Percentiles rank a stretch among this genome's conserved stretches.
phyloP scores from a whole-genome alignment of 345 rosid genomes.

The Eutrema japonicum region DNA sequence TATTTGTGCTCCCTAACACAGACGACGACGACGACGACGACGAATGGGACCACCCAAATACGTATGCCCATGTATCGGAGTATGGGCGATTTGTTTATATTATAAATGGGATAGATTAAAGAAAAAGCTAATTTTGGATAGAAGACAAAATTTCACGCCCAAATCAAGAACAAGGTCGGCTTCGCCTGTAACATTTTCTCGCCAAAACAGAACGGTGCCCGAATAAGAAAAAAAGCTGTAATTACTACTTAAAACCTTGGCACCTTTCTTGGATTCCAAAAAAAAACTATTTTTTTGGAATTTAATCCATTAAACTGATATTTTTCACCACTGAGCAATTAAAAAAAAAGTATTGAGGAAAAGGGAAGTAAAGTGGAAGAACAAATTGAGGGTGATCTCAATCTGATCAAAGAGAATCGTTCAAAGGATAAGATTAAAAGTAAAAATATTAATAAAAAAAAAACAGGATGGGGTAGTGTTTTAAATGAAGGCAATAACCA shows the following conservation, averaged over 20 bases:
- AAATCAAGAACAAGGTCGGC: conserved; percentile 39
- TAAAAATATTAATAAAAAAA: conserved; percentile 3
- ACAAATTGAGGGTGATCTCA: conserved; percentile 29
- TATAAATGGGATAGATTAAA: not conserved
- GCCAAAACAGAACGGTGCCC: conserved; percentile 16
- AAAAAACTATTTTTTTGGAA: not conserved
- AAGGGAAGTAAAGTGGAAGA: not conserved
- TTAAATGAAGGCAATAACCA: conserved; percentile 36
- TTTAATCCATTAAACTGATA: not conserved
- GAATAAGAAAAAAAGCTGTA: not conserved
- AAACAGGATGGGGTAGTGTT: conserved; percentile 6
- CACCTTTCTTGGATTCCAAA: conserved; percentile 18
- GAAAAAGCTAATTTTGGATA: conserved; percentile 7
- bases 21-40: conserved; percentile 37
- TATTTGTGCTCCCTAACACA: conserved; percentile 43
- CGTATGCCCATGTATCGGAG: conserved; percentile 41
- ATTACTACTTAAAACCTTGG: not conserved
- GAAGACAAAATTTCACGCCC: conserved; percentile 26
- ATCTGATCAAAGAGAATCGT: conserved; percentile 33
- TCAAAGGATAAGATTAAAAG: conserved; percentile 33
- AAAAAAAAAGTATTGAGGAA: too few relatives aligned
- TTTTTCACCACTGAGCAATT: conserved; percentile 3
- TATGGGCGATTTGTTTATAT: conserved; percentile 33
- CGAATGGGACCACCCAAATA: conserved; percentile 40
- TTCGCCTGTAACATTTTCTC: conserved; percentile 39